Conservation (phyloP, 83 land plant species). For the Diphasiastrum complanatum region DNA sequence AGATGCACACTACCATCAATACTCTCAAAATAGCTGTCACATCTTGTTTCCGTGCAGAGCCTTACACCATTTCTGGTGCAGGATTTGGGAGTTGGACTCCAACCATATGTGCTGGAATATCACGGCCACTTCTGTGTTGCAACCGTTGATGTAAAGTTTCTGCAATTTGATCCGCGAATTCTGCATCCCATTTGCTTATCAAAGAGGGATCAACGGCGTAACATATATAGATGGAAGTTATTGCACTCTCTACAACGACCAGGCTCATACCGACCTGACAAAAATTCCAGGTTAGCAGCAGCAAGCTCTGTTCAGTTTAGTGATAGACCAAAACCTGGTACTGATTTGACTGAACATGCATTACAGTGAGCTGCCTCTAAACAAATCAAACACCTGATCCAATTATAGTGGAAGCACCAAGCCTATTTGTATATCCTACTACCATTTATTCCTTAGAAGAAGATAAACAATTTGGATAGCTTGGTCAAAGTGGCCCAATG, state of each 20-base stretch:
- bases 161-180: slow-evolving; percentile 71
- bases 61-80: neutral
- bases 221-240: slow-evolving; percentile 88
- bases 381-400: too few species aligned
- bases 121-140: slow-evolving; percentile 62
- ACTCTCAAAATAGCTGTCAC: too few species aligned
- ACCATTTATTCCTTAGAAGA: too few species aligned
- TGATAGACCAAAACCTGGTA: neutral
- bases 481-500: too few species aligned
- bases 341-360: too few species aligned
- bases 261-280: slow-evolving; percentile 75
- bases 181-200: slow-evolving; percentile 76
- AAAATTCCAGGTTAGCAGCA: neutral
- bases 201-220: slow-evolving; percentile 77
- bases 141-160: slow-evolving; percentile 73
- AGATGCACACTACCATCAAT: too few species aligned
- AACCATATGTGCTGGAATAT: slow-evolving; percentile 7
- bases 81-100: neutral
- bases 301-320: neutral
- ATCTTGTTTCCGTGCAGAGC: too few species aligned
- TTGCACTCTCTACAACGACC: slow-evolving; percentile 88
- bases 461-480: too few species aligned
- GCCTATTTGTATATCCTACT: too few species aligned
- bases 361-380: too few species aligned
- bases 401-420: too few species aligned